Evolutionary conservation across 2,329 filamentous ascomycete species (phyloP), one percentile per base, ranked within the genome.

Genomic region (Scopulariopsis brevicaulis): DNA sequence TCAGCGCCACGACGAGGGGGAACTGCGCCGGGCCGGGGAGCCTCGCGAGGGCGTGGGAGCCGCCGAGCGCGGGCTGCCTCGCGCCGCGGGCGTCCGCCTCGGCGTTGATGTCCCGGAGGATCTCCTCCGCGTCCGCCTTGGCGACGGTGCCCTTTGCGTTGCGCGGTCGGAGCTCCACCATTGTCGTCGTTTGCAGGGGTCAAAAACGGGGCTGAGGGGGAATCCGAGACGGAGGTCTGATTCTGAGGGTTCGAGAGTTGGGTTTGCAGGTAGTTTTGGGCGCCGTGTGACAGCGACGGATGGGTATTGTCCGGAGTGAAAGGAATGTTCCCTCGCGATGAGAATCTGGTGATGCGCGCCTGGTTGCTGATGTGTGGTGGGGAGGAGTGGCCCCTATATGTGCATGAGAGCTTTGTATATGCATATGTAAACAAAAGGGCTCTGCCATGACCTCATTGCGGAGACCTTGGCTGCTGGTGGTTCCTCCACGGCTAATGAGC

Each of bases 1-100:
- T 84, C 63, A 83, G 67, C 22, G 76, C 65, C 11, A 77, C 74
- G 22, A 78, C 72, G 4, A 83, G 70, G 10, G 79, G 80, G 63
- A 84, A 83, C 59, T 76, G 75, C n/a, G 77, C 62, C 14, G 66
- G 60, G 11, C 60, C 60, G 3, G 80, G 79, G 25, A 83, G 65
- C 63, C 68, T 72, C 20, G 73, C 34, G 24, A 22, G 46, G 10
- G 40, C 28, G 20, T 48, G 14, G 48, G 12, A n/a, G 24, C n/a
- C 48, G 28, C 46, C 50, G 28, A 52, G 8, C 25, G 50, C 50
- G 22, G 12, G 24, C 24, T n/a, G 14, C 18, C 10, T 34, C 24
- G 22, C n/a, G 14, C 28, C 25, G 32, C 43, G 24, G 43, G 25
- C 55, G 22, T 5, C 48, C 28, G 32, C 22, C 10, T 34, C 2